Base-by-base conservation (phyloP, 2,329 filamentous ascomycete species). In the Cercospora citrullina region DNA sequence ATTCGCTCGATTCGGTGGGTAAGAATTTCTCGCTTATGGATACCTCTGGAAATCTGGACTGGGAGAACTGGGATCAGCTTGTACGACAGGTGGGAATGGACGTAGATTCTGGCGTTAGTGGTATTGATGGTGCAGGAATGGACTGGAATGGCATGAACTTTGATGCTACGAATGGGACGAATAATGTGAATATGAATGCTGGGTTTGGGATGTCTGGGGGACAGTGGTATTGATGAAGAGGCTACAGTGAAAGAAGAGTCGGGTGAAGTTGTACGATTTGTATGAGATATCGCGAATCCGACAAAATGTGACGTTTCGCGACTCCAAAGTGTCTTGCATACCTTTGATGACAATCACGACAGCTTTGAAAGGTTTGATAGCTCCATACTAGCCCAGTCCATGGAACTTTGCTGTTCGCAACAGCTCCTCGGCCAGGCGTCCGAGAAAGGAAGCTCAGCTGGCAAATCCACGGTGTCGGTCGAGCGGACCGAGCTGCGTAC, bases 41-140 rank as follows among this genome's bases (percentile, higher is more conserved):
- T 23, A 77, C 78, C 5, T 78, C 76, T 1, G 77, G 75, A 12
- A 80, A 78, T 36, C 65, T 84, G 69, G 80, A 84, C 61, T 85
- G 83, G 83, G 78, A 82, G 48, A 79, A 77, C 42, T 84, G 82
- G 81, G 82, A 84, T 55, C 80, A 84, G 70, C 76, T 85, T 66
- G 82, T 84, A 2, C 75, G 75, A 28, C 80, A 84, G 65, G 84
- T 81, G 65, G 82, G 80, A 6, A 80, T 81, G 72, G 80, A 84
- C n/a, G 75, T 79, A 3, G 77, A 79, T 58, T 66, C 69, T 14
- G 69, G 66, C 21, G 66, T 67, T 53, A 53, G 51, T 9, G 63
- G 62, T 42, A 26, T 63, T 16, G 55, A 36, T 48, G 64, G 39
- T 6, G 55, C 39, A 4, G 63, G 45, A 8, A 68, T 60, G 53